Evolutionary conservation across 805 yeast species (phyloP), one percentile per base, ranked within the genome.

Genomic region (Wickerhamiella lipophila): DNA sequence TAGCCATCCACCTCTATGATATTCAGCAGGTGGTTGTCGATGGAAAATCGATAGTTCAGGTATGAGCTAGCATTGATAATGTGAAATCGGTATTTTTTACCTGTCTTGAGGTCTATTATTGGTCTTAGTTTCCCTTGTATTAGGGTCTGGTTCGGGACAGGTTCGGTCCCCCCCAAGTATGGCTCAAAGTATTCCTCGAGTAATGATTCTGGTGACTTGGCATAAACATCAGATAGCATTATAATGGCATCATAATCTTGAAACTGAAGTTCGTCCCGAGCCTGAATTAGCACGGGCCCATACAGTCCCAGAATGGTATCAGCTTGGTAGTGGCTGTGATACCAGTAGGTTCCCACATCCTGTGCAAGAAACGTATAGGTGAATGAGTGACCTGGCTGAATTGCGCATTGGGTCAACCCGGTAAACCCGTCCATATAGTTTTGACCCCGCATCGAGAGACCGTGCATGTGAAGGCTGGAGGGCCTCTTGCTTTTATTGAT

Each of bases 271-370:
- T 23, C 6, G 12, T 15, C 26, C 15, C 56, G 52, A 1, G 73
- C 70, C 46, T 70, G 73, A 5, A 70, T 60, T 25, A 73, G 64
- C 22, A 75, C 55, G 1, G 71, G 72, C 6, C 78, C 79, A 16
- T 66, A 62, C 3, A 76, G 55, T 1, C 79, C 79, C 51, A 72
- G 75, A 29, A 71, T 63, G 49, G 69, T 64, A 53, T 75, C 76
- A 1, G 72, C 70, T 8, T 67, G 58, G 49, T 62, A 64, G 47
- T 76, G 80, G 3, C 77, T 68, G 53, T 76, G 81, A 58, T 75
- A 76, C 80, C 80, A 76, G 47, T 62, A 71, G 0, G 78, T 69
- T 0, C 81, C 81, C 25, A 63, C 58, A 49, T 72, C 75, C 42
- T 62, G 61, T 1, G 54, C 59, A 2, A 66, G 59, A 15, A 75